These are phyloP conservation scores for Gracilaria gracilis DNA, from an alignment of 23 red algal genomes.

Conservation along the genomic window DNA sequence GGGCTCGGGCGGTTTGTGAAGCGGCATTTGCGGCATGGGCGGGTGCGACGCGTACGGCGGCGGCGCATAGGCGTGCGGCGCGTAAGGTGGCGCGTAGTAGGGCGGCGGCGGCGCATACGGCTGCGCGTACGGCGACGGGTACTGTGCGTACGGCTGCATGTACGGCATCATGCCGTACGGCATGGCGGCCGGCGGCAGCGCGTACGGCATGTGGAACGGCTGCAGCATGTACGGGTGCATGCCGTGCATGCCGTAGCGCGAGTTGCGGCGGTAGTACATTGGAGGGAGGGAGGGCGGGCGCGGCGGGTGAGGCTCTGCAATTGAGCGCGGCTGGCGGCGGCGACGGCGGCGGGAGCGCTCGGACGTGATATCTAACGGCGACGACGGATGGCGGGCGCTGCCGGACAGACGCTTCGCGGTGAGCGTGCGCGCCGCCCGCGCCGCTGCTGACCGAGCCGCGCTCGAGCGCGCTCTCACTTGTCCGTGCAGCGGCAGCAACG, in stretches of 20 bases:
- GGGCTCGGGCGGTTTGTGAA: no score
- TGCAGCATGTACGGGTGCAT: slow-evolving; percentile 1
- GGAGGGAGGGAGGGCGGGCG: background rate
- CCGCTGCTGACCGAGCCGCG: no score
- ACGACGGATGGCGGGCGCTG: no score
- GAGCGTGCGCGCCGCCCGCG: background rate
- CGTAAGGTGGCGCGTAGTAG: background rate
- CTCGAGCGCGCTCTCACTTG: no score
- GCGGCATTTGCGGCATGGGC: background rate
- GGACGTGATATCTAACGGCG: no score
- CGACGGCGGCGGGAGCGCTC: background rate
- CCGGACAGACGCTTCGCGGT: no score
- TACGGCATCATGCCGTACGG: background rate
- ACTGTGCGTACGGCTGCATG: slow-evolving; percentile 6
- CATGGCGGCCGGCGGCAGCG: background rate
- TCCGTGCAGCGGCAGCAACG: no score
- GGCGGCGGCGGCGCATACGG: slow-evolving; percentile 4
- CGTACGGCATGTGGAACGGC: slow-evolving; percentile 6
- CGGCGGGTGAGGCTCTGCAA: background rate
- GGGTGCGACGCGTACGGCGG: background rate
- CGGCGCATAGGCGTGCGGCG: background rate
- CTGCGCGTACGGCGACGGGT: slow-evolving; percentile 14
- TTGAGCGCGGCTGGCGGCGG: background rate
- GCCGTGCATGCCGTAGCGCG: slow-evolving; percentile 16
- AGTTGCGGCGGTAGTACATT: slow-evolving; percentile 5